Conservation (phyloP, 2,329 filamentous ascomycete genomes). For the Nemania sp. region DNA sequence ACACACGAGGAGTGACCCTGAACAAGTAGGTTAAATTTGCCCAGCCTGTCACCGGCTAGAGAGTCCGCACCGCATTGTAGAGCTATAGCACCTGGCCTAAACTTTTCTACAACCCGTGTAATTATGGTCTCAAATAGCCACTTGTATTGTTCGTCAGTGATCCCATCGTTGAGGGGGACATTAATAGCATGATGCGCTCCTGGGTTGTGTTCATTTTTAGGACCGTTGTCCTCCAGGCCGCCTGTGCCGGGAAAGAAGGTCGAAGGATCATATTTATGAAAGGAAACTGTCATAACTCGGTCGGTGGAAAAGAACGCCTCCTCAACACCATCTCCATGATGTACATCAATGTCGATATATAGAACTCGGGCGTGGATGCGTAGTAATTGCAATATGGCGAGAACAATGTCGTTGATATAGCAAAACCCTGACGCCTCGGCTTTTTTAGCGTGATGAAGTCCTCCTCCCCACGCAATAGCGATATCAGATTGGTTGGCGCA, state of each 20-base stretch:
- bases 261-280: slow-evolving; percentile 92
- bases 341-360: slow-evolving; percentile 96
- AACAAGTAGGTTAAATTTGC: slow-evolving; percentile 96
- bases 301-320: slow-evolving; percentile 94
- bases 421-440: slow-evolving; percentile 95
- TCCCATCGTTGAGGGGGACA: slow-evolving; percentile 89
- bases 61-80: slow-evolving; percentile 97
- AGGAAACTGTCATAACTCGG: slow-evolving; percentile 91
- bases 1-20: slow-evolving; percentile 94
- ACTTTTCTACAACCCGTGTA: slow-evolving; percentile 80
- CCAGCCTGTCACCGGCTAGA: slow-evolving; percentile 90
- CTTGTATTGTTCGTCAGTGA: slow-evolving; percentile 90
- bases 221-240: slow-evolving; percentile 86
- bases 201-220: slow-evolving; percentile 83
- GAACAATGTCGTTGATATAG: slow-evolving; percentile 98
- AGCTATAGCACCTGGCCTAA: slow-evolving; percentile 90
- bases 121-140: slow-evolving; percentile 87
- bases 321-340: slow-evolving; percentile 93
- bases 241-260: slow-evolving; percentile 93
- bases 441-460: slow-evolving; percentile 95
- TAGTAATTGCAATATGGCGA: slow-evolving; percentile 86
- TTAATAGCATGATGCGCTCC: slow-evolving; percentile 92
- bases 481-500: slow-evolving; percentile 90
- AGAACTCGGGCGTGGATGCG: slow-evolving; percentile 94
- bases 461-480: slow-evolving; percentile 97